A percentile compares a stretch with the other conserved stretches of the same genome.
Conservation (phyloP, 2,329 filamentous ascomycete species). For the Diaporthe velutina region DNA sequence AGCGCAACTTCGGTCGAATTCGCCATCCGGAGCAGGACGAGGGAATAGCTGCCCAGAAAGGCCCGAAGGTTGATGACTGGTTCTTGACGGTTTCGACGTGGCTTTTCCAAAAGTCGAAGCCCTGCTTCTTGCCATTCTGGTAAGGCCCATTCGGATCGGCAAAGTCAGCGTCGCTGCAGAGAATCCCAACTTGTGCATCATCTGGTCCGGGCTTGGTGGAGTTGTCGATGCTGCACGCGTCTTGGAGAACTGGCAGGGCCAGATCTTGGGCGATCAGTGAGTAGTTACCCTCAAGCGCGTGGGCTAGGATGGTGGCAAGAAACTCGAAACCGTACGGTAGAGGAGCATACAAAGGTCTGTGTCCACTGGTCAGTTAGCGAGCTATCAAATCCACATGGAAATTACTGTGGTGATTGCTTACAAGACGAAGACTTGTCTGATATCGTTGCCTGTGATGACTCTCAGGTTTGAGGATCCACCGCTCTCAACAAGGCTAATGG, state of each 20-base stretch:
- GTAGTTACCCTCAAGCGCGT: conserved; percentile 48
- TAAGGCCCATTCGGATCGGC: conserved; percentile 39
- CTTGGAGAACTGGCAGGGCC: conserved; percentile 18
- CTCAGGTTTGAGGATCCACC: conserved; percentile 43
- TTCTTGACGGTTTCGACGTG: conserved; percentile 47
- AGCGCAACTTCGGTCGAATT: conserved; percentile 44
- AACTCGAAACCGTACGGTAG: conserved; percentile 39
- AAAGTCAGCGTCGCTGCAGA: conserved; percentile 53
- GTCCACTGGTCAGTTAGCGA: not conserved
- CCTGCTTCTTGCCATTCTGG: not conserved
- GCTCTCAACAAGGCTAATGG: conserved; percentile 40
- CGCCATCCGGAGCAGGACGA: conserved; percentile 45
- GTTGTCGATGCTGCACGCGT: conserved; percentile 33
- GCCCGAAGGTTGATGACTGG: conserved; percentile 49
- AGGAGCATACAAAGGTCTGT: conserved; percentile 49
- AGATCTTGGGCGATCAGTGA: conserved; percentile 36
- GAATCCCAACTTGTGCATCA: conserved; percentile 46
- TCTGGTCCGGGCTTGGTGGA: conserved; percentile 10
- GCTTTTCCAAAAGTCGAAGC: conserved; percentile 44
- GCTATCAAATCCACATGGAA: not conserved
- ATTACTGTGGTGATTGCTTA: not conserved
- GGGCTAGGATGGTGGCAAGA: conserved; percentile 42
- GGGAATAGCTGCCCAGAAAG: conserved; percentile 48
- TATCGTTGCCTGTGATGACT: conserved; percentile 49
- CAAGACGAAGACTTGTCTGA: conserved; percentile 45